Percentiles rank a stretch among this genome's conserved stretches.
Evolutionary conservation across 2,329 filamentous ascomycete species (phyloP).

Genomic region (Pyrenophora teres): DNA sequence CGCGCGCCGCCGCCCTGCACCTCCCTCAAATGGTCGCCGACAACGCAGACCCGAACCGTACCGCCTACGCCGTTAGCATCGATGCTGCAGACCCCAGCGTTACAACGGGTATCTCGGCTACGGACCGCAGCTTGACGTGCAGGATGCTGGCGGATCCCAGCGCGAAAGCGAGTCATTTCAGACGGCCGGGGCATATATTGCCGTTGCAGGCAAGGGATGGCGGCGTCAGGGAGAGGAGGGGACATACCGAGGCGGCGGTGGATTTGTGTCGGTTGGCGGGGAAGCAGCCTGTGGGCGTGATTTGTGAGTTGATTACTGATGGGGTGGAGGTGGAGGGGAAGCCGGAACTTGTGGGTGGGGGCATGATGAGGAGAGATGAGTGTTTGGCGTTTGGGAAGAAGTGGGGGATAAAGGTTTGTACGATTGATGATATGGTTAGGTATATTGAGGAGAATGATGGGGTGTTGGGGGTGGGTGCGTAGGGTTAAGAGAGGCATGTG

Average conservation of each 20-base stretch:
- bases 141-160: conserved; percentile 71
- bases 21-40: conserved; percentile 90
- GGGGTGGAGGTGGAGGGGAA: conserved; percentile 72
- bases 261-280: conserved; percentile 88
- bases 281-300: conserved; percentile 73
- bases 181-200: conserved; percentile 87
- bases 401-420: conserved; percentile 92
- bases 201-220: conserved; percentile 79
- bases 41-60: conserved; percentile 78
- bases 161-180: conserved; percentile 63
- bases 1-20: conserved; percentile 70
- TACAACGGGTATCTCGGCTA: conserved; percentile 87
- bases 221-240: conserved; percentile 76
- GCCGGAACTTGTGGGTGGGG: conserved; percentile 68
- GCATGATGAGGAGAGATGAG: conserved; percentile 89
- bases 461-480: conserved; percentile 4
- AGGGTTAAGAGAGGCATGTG: not conserved
- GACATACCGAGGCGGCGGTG: conserved; percentile 92
- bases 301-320: conserved; percentile 90
- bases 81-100: conserved; percentile 70
- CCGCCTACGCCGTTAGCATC: conserved; percentile 90
- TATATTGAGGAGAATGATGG: conserved; percentile 79
- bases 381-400: conserved; percentile 85
- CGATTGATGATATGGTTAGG: conserved; percentile 85
- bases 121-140: conserved; percentile 83